Base-by-base conservation (phyloP, 768 basidiomycete genomes). In the Leccinum obscurum region DNA sequence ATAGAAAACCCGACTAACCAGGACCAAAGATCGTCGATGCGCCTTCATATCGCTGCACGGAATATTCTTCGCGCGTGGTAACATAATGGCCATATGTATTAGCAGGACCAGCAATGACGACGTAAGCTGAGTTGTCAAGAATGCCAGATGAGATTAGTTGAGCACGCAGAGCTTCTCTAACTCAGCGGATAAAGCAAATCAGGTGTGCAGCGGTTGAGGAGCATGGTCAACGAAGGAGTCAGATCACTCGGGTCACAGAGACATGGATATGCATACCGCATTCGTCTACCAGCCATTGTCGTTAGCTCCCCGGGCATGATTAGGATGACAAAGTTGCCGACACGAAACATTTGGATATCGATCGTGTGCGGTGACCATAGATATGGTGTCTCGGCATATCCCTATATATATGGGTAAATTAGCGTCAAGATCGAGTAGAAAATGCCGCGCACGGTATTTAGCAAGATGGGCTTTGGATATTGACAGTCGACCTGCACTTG, bases 1-100 rank as follows among this genome's bases (percentile, higher is more conserved):
- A 0, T 7, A 3, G 22, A 24, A 48, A 55, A 34, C 51, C 20
- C 17, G 4, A 78, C 86, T 70, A 64, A 91, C 91, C 82, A 59
- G 80, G 84, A 41, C 91, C 90, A 72, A 85, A 92, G 50, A 92
- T 78, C 9, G 88, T 92, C 49, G 90, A 91, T 1, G 88, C 90
- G 54, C 90, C 91, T 74, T 92, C 91, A 64, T 91, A 91, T 54
- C 91, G 80, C 72, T 92, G 91, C 13, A 89, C 74, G 24, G 79
- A 73, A 69, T 90, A 92, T 71, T 90, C 89, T 71, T 92, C 89
- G 10, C 76, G 79, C 30, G 89, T 91, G 2, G 89, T 77, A 55
- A 90, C 78, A 69, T 91, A 90, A 73, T 91, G 90, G 0, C 77
- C 83, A 67, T 92, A 92, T 6, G 88, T 87, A 63, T 92, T 92